Evolutionary conservation across 495 filamentous ascomycete species (phyloP), one percentile per base, ranked within the genome.

Genomic region (Tetracladium marchalianum): DNA sequence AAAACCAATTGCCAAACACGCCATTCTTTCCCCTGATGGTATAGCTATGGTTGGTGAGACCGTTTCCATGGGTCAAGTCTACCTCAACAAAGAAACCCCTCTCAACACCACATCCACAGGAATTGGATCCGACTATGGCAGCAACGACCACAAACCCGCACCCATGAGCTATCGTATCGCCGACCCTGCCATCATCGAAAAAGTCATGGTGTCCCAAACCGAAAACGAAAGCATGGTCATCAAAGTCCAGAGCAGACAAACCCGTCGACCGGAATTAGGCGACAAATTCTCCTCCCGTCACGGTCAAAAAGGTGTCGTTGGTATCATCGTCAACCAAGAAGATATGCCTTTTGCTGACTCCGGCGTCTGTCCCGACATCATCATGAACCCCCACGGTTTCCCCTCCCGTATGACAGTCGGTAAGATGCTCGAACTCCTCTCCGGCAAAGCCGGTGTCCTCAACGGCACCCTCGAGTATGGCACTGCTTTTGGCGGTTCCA

Each of bases 321-420:
- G 92, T 35, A 90, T 96, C 60, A 95, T 97, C 45, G 87, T 87
- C 31, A 81, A 93, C 37, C 89, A 96, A 64, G 87, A 88, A 52
- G 92, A 99, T 61, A 85, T 99, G 84, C 92, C 92, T 1, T 99
- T 99, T 67, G 83, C 84, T 8, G 90, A 97, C 64, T 69, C 76
- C 33, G 93, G 92, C 4, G 82, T 99, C 51, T 78, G 77, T 34
- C 92, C 92, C 0, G 92, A 99, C 62, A 92, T 99, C 58, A 99
- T 99, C 78, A 99, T 99, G 93, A 99, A 99, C 69, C 92, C 92
- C 1, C 92, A 99, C 66, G 92, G 93, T 78, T 97, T 99, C 74
- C 92, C 92, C 7, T 96, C 90, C 10, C 92, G 92, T 62, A 99
- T 99, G 92, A 99, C 92, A 39, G 93, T 99, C 53, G 92, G 93